Evolutionary conservation across 2,329 filamentous ascomycete genomes (phyloP).

Genomic region (Alternaria tenuissima): DNA sequence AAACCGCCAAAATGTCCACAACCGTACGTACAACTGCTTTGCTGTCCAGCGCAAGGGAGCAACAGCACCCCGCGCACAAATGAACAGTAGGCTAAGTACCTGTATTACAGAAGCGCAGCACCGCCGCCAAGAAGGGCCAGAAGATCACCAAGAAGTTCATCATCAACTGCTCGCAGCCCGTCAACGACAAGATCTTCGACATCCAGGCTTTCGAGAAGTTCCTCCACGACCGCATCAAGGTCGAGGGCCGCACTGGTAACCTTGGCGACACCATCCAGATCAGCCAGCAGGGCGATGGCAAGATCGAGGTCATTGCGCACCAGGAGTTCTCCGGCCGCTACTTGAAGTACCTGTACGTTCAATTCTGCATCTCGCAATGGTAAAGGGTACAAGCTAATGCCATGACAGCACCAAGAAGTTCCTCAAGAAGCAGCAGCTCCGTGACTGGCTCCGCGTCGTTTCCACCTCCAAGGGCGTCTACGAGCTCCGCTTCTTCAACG

Average conservation of each 20-base stretch:
- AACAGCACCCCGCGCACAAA: constrained; percentile 36
- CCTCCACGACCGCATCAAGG: constrained; percentile 99
- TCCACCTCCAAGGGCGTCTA: constrained; percentile 98
- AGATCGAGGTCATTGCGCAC: constrained; percentile 97
- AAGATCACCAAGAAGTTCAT: constrained; percentile 96
- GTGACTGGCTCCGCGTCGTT: constrained; percentile 99
- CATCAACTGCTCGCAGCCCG: constrained; percentile 99
- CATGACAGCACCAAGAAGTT: constrained; percentile 94
- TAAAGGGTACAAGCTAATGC: constrained; percentile 4
- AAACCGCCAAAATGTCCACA: constrained; percentile 76
- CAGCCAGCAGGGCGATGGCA: constrained; percentile 90
- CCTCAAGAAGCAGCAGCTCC: constrained; percentile 99
- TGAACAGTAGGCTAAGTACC: constrained; percentile 94
- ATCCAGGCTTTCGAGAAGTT: constrained; percentile 99
- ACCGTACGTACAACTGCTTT: constrained; percentile 97
- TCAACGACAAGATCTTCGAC: constrained; percentile 99
- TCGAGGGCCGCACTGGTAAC: constrained; percentile 97
- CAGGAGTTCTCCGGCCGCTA: constrained; percentile 98
- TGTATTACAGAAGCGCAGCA: constrained; percentile 64
- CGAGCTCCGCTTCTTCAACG: constrained; percentile 99
- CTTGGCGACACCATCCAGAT: constrained; percentile 93
- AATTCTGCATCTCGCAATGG: neutral
- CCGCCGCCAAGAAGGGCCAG: constrained; percentile 60
- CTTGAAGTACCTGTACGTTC: constrained; percentile 97
- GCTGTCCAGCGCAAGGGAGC: constrained; percentile 73